A percentile compares a stretch with the other conserved stretches of the same genome.
phyloP scores from a whole-genome alignment of 2,329 filamentous ascomycete genomes.

The Lecanicillium sp. region DNA sequence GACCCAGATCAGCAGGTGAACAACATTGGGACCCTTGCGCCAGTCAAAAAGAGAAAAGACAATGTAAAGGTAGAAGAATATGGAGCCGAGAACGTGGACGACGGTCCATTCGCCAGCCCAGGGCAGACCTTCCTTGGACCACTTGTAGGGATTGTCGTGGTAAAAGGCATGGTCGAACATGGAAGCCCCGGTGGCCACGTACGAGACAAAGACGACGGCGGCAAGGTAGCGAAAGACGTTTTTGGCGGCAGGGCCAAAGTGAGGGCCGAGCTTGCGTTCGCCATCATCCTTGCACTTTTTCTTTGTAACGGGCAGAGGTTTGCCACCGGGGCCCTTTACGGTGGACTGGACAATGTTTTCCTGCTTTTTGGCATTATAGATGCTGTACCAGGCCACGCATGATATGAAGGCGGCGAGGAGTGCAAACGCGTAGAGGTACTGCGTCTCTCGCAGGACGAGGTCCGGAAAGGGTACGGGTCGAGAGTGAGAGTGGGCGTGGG shows the following conservation, averaged over 20 bases:
- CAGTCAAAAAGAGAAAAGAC: constrained; percentile 83
- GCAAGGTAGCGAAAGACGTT: constrained; percentile 71
- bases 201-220: constrained; percentile 63
- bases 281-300: constrained; percentile 45
- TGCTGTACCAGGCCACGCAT: constrained; percentile 46
- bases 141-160: constrained; percentile 32
- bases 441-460: constrained; percentile 38
- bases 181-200: constrained; percentile 67
- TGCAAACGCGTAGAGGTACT: constrained; percentile 48
- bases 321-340: constrained; percentile 75
- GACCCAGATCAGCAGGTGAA: constrained; percentile 76
- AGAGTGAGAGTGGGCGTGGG: too few relatives aligned
- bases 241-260: constrained; percentile 62
- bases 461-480: constrained; percentile 31
- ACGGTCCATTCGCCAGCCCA: constrained; percentile 77
- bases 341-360: constrained; percentile 42
- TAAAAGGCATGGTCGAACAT: constrained; percentile 68
- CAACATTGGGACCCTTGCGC: constrained; percentile 69
- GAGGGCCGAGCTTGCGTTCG: constrained; percentile 38
- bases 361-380: constrained; percentile 44
- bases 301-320: constrained; percentile 69
- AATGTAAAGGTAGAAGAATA: constrained; percentile 82
- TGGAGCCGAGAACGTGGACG: constrained; percentile 77
- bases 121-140: constrained; percentile 39
- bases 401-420: constrained; percentile 47